Percentiles rank a stretch among this genome's conserved stretches.
phyloP scores from a whole-genome alignment of 805 yeast genomes.

The Ascoidea asiatica region DNA sequence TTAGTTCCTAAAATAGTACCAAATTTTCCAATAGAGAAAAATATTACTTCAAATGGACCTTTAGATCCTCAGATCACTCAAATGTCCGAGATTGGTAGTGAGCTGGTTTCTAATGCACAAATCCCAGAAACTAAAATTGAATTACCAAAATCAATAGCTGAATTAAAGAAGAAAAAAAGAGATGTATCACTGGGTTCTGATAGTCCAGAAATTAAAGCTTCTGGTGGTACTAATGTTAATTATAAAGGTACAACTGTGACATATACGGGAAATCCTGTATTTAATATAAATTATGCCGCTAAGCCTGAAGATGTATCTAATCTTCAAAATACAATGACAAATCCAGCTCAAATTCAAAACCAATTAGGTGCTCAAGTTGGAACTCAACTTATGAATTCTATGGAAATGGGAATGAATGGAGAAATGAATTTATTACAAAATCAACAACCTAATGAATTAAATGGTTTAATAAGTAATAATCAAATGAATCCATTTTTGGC shows the following conservation, averaged over 20 bases:
- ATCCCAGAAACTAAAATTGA: not conserved
- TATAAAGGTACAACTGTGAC: not conserved
- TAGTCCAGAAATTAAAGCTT: conserved; percentile 3
- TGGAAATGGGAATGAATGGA: no score
- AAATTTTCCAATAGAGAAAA: not conserved
- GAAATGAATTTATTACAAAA: no score
- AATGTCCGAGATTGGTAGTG: no score
- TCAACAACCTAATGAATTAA: no score
- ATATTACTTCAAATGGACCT: not conserved
- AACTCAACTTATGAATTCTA: no score
- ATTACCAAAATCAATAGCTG: not conserved
- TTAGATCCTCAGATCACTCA: not conserved
- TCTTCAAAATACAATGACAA: conserved; percentile 1
- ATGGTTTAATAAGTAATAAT: no score
- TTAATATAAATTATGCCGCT: conserved; percentile 2
- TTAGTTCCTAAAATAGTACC: not conserved
- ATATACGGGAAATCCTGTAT: not conserved
- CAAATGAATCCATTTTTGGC: no score
- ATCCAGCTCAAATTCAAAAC: not conserved
- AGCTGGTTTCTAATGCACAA: no score
- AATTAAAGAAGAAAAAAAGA: not conserved
- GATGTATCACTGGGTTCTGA: conserved; percentile 2
- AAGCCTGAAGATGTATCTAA: conserved; percentile 6
- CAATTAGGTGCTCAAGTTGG: no score
- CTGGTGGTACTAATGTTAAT: not conserved